Percentiles rank a stretch among this genome's conserved stretches.
These are phyloP conservation scores for Verticillium nubilum DNA, from an alignment of 2,329 filamentous ascomycete species.

Conservation along the genomic window DNA sequence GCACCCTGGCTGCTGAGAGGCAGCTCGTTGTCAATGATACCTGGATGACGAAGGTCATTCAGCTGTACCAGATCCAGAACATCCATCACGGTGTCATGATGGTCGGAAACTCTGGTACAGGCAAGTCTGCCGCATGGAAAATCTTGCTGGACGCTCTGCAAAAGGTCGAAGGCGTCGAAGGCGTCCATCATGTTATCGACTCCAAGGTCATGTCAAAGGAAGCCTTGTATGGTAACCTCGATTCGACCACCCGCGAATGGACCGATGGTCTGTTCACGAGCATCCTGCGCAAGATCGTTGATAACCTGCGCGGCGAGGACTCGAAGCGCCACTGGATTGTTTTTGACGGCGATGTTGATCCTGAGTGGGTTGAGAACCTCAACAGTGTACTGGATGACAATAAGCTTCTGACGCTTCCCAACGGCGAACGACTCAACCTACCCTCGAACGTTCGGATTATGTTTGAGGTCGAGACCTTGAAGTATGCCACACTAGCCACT, in stretches of 20 bases:
- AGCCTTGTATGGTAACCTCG: slow-evolving; percentile 88
- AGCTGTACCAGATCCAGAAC: slow-evolving; percentile 95
- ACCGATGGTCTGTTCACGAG: slow-evolving; percentile 98
- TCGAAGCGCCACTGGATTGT: slow-evolving; percentile 98
- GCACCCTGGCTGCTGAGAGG: slow-evolving; percentile 74
- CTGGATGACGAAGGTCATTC: slow-evolving; percentile 96
- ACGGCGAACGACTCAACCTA: slow-evolving; percentile 93
- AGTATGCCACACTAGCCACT: slow-evolving; percentile 96
- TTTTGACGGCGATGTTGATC: slow-evolving; percentile 97
- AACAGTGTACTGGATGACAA: slow-evolving; percentile 99
- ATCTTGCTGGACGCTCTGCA: slow-evolving; percentile 87
- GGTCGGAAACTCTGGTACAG: slow-evolving; percentile 96
- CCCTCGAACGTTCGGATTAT: slow-evolving; percentile 96
- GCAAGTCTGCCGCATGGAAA: slow-evolving; percentile 94
- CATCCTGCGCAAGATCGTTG: slow-evolving; percentile 95
- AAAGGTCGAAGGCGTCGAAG: slow-evolving; percentile 84
- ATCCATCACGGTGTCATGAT: slow-evolving; percentile 99
- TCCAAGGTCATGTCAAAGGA: slow-evolving; percentile 99
- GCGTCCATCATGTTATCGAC: slow-evolving; percentile 95
- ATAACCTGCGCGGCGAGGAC: slow-evolving; percentile 96
- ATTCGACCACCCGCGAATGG: slow-evolving; percentile 97
- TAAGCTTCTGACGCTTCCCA: slow-evolving; percentile 92
- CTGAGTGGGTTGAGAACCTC: slow-evolving; percentile 99
- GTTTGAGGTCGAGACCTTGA: slow-evolving; percentile 98
- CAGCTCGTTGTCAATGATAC: slow-evolving; percentile 86